A percentile compares a stretch with the other conserved stretches of the same genome.
phyloP scores from a whole-genome alignment of 106 monocot species.

The Acanthochlamys bracteata region DNA sequence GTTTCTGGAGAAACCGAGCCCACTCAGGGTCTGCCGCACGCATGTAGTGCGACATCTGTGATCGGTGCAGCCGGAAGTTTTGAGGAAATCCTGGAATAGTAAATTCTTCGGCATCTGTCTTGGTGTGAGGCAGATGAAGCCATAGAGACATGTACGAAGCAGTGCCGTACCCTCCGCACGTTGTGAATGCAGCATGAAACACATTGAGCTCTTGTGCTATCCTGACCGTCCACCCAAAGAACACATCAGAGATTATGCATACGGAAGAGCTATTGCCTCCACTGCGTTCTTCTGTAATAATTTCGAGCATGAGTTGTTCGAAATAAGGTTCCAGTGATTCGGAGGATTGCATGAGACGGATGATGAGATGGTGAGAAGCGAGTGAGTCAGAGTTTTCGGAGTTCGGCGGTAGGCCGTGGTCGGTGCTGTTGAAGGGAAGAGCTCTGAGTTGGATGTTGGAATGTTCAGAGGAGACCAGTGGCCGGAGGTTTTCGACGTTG shows the following conservation, averaged over 20 bases:
- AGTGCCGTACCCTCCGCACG: slow-evolving; percentile 27
- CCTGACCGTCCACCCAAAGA: slow-evolving; percentile 31
- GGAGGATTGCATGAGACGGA: slow-evolving; percentile 21
- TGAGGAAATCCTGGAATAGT: slow-evolving; percentile 24
- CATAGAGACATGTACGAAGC: slow-evolving; percentile 24
- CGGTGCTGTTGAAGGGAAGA: slow-evolving; percentile 32
- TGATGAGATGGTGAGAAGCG: slow-evolving; percentile 16
- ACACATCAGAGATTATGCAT: slow-evolving; percentile 31
- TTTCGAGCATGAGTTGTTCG: slow-evolving; percentile 7
- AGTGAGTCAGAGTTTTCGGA: slow-evolving; percentile 37
- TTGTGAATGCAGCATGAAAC: slow-evolving; percentile 30
- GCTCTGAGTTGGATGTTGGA: slow-evolving; percentile 23
- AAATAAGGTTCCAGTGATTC: slow-evolving; percentile 16
- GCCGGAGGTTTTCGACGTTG: slow-evolving; percentile 21
- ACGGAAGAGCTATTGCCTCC: background rate
- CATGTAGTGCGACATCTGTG: slow-evolving; percentile 14
- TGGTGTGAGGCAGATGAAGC: slow-evolving; percentile 20
- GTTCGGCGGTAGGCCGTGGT: slow-evolving; percentile 28
- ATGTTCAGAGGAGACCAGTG: background rate
- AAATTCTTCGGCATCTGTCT: background rate
- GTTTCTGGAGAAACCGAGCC: slow-evolving; percentile 2
- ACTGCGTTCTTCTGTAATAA: background rate
- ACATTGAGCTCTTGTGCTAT: slow-evolving; percentile 18
- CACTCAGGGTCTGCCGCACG: slow-evolving; percentile 4
- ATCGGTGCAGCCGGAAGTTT: slow-evolving; percentile 16